phyloP scores from a whole-genome alignment of 305 asterid genomes.

The Rubia tinctorum region DNA sequence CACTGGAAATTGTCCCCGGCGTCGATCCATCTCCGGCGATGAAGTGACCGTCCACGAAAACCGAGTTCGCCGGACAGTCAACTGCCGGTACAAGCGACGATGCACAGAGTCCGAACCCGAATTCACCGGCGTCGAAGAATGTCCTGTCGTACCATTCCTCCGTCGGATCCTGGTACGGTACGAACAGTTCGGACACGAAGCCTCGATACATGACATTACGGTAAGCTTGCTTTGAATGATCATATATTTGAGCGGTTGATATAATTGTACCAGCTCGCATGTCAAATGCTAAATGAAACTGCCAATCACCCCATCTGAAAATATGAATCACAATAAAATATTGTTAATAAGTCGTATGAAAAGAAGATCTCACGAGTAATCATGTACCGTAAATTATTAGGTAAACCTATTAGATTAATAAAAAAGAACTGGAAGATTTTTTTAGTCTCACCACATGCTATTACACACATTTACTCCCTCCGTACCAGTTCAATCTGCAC shows the following conservation, averaged over 20 bases:
- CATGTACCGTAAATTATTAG: too few species aligned
- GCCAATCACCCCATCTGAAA: slow-evolving; percentile 64
- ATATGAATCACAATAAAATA: neutral
- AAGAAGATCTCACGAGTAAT: too few species aligned
- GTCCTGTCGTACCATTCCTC: slow-evolving; percentile 66
- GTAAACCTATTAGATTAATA: too few species aligned
- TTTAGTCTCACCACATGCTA: too few species aligned
- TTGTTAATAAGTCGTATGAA: too few species aligned
- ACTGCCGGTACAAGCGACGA: slow-evolving; percentile 43
- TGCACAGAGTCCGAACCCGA: slow-evolving; percentile 45
- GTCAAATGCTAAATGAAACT: slow-evolving; percentile 53
- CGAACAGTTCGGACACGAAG: slow-evolving; percentile 52
- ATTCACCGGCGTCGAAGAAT: slow-evolving; percentile 55
- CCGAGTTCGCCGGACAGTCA: slow-evolving; percentile 58
- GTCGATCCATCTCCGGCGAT: slow-evolving; percentile 42
- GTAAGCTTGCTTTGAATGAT: slow-evolving; percentile 31
- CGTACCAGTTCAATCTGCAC: too few species aligned
- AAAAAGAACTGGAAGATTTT: too few species aligned
- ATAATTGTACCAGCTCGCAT: slow-evolving; percentile 63
- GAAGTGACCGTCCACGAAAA: slow-evolving; percentile 50
- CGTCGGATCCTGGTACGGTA: slow-evolving; percentile 69
- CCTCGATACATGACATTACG: slow-evolving; percentile 63
- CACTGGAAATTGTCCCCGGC: slow-evolving; percentile 32
- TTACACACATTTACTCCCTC: too few species aligned
- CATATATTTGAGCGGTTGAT: slow-evolving; percentile 55